Conservation (phyloP, 2,329 filamentous ascomycete genomes). For the Alternaria gaisen region DNA sequence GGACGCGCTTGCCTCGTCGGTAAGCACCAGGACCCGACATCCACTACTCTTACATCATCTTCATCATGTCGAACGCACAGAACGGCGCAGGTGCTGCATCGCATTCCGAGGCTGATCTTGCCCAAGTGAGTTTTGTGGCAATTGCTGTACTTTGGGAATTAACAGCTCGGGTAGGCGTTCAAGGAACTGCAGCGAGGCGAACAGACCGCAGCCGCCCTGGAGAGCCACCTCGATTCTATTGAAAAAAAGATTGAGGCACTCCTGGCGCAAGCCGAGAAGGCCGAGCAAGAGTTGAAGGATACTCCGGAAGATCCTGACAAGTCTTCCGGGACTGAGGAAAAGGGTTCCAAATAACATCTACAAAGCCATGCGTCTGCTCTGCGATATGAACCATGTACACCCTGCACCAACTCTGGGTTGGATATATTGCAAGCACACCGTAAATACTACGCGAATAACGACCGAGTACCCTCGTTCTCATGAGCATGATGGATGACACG, state of each 20-base stretch:
- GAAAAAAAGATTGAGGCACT: slow-evolving; percentile 65
- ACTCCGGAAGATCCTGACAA: slow-evolving; percentile 26
- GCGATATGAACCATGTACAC: not conserved
- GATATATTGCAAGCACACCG: too few relatives aligned
- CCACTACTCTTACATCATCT: slow-evolving; percentile 20
- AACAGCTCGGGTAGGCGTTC: slow-evolving; percentile 55
- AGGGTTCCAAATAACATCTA: slow-evolving; percentile 22
- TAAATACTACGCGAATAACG: not conserved
- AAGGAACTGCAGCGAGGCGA: slow-evolving; percentile 64
- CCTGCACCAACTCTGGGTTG: not conserved
- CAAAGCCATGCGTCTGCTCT: not conserved
- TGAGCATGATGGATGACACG: not conserved
- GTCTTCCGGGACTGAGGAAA: slow-evolving; percentile 23
- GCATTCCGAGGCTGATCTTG: slow-evolving; percentile 46
- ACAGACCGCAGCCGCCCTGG: slow-evolving; percentile 63
- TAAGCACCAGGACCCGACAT: slow-evolving; percentile 22
- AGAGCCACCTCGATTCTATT: slow-evolving; percentile 62
- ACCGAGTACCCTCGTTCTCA: not conserved
- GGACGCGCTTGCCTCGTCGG: slow-evolving; percentile 16
- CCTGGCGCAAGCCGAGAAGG: slow-evolving; percentile 58
- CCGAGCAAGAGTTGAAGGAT: slow-evolving; percentile 43
- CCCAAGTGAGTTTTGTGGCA: slow-evolving; percentile 35
- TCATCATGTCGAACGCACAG: slow-evolving; percentile 44
- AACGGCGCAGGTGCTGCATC: slow-evolving; percentile 35
- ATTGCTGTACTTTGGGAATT: slow-evolving; percentile 11